A percentile compares a stretch with the other conserved stretches of the same genome.
phyloP scores from a whole-genome alignment of 2,329 filamentous ascomycete species.

The Alternaria brassicae region DNA sequence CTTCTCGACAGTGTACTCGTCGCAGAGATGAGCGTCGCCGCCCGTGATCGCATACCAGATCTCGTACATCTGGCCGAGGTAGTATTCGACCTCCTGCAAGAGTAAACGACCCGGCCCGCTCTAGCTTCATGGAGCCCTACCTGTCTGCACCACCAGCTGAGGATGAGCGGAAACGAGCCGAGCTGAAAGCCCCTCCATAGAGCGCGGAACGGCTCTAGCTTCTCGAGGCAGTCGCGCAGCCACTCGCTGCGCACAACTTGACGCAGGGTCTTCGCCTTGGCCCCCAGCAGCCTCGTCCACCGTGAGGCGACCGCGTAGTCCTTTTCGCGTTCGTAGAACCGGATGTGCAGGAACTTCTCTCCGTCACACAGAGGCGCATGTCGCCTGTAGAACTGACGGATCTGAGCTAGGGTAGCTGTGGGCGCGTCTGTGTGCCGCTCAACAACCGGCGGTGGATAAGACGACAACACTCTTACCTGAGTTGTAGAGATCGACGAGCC shows the following conservation, averaged over 20 bases:
- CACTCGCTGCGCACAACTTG: conserved; percentile 15
- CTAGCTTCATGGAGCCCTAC: conserved; percentile 1
- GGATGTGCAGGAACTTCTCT: conserved; percentile 21
- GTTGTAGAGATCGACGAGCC: conserved; percentile 16
- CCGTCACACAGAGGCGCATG: conserved; percentile 10
- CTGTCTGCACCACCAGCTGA: conserved; percentile 19
- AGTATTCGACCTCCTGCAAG: conserved; percentile 18
- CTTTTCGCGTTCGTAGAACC: conserved; percentile 13
- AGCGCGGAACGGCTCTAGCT: conserved; percentile 17
- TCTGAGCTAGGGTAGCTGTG: not conserved
- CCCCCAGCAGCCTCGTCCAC: conserved; percentile 9
- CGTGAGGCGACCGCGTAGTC: not conserved
- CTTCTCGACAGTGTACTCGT: conserved; percentile 17
- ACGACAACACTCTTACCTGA: conserved; percentile 8
- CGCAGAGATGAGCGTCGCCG: conserved; percentile 1
- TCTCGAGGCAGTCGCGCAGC: conserved; percentile 16
- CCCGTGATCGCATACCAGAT: conserved; percentile 14
- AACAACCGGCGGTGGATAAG: not conserved
- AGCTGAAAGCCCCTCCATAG: conserved; percentile 16
- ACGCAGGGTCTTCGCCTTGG: conserved; percentile 13
- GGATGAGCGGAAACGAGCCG: conserved; percentile 12
- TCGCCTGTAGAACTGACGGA: conserved; percentile 11
- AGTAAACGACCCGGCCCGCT: not conserved
- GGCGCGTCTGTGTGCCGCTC: conserved; percentile 4
- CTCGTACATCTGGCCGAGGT: conserved; percentile 12